These are phyloP conservation scores for Condylostoma magnum DNA, from an alignment of 169 alveolate species.

Conservation along the genomic window DNA sequence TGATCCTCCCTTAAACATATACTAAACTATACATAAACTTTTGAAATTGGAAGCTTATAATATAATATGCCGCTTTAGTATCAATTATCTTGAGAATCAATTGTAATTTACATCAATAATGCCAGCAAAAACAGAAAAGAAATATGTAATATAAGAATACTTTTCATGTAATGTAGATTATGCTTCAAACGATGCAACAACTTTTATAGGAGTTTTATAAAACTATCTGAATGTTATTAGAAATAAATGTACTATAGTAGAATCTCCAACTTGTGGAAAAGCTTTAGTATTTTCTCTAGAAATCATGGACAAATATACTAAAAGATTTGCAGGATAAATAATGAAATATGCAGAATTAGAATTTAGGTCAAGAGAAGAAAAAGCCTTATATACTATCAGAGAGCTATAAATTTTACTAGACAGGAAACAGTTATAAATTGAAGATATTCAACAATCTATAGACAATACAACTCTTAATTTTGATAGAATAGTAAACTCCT, in stretches of 20 bases:
- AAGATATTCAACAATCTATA: slow-evolving; percentile 48
- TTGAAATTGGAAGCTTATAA: too few species aligned
- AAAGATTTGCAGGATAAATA: slow-evolving; percentile 44
- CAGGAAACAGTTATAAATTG: slow-evolving; percentile 46
- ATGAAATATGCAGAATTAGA: slow-evolving; percentile 51
- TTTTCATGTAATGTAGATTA: slow-evolving; percentile 38
- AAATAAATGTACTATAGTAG: slow-evolving; percentile 61
- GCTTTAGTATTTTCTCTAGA: slow-evolving; percentile 49
- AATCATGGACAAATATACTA: slow-evolving; percentile 48
- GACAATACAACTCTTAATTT: slow-evolving; percentile 44
- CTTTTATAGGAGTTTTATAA: neutral
- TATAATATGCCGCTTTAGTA: too few species aligned
- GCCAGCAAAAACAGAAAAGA: too few species aligned
- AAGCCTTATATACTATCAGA: slow-evolving; percentile 16
- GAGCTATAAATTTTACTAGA: slow-evolving; percentile 49
- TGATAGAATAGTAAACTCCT: slow-evolving; percentile 68
- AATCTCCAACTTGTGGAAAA: slow-evolving; percentile 59
- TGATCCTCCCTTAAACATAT: too few species aligned
- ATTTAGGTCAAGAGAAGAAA: slow-evolving; percentile 52
- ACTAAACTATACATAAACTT: too few species aligned
- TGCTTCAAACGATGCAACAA: slow-evolving; percentile 30
- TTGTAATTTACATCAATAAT: too few species aligned
- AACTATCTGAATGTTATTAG: slow-evolving; percentile 24
- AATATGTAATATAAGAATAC: slow-evolving; percentile 29
- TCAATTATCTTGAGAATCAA: too few species aligned